Conservation (phyloP, 768 basidiomycete genomes). For the Panaeolus papilionaceus region DNA sequence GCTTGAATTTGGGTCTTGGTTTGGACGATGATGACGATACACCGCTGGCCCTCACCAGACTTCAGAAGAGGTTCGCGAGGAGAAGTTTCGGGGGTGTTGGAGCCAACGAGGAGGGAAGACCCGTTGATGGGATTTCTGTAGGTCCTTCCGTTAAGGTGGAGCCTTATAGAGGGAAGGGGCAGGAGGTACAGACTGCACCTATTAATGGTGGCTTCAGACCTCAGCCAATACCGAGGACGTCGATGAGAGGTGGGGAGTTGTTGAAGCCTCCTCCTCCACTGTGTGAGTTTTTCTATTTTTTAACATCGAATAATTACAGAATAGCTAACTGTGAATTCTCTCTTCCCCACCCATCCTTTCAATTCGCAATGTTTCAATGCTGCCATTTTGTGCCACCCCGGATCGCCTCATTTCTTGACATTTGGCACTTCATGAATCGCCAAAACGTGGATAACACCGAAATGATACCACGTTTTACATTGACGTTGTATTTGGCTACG, state of each 20-base stretch:
- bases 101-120: background rate
- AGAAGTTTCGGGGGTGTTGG: background rate
- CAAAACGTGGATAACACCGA: conserved; percentile 2
- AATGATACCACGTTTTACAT: background rate
- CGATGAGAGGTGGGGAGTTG: conserved; percentile 47
- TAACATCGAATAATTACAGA: background rate
- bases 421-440: background rate
- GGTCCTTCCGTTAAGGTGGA: background rate
- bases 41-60: background rate
- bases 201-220: conserved; percentile 4
- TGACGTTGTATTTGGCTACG: background rate
- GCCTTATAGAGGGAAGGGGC: background rate
- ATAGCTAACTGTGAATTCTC: background rate
- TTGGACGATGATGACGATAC: conserved; percentile 5
- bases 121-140: background rate
- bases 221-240: background rate
- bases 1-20: background rate
- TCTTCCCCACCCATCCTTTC: background rate
- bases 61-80: conserved; percentile 2
- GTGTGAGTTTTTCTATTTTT: conserved; percentile 48
- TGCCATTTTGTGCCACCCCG: background rate
- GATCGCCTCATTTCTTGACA: background rate
- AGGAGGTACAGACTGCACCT: background rate
- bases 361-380: background rate
- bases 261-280: conserved; percentile 68